These are phyloP conservation scores for Metschnikowia rubicola DNA, from an alignment of 805 yeast genomes.

Conservation along the genomic window DNA sequence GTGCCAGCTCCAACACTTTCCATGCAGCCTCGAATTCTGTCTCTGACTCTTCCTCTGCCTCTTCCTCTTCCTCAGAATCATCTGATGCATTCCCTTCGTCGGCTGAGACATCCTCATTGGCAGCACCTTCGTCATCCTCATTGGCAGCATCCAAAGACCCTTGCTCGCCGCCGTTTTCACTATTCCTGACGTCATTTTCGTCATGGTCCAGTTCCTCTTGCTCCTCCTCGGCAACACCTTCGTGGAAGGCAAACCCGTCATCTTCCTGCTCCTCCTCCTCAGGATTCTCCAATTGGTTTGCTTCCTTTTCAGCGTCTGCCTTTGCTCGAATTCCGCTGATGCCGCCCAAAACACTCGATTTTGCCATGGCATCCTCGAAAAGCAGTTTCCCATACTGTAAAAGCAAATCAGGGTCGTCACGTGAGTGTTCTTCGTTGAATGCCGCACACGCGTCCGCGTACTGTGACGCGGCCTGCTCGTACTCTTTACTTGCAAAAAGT, in stretches of 20 bases:
- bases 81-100: slow-evolving; percentile 21
- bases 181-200: slow-evolving; percentile 1
- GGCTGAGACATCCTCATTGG: slow-evolving; percentile 14
- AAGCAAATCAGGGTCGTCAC: slow-evolving; percentile 72
- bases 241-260: slow-evolving; percentile 8
- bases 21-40: slow-evolving; percentile 84
- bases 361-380: slow-evolving; percentile 71
- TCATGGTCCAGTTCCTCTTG: slow-evolving; percentile 9
- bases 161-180: slow-evolving; percentile 12
- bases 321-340: slow-evolving; percentile 1
- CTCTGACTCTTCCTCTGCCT: slow-evolving; percentile 68
- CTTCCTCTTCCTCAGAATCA: slow-evolving; percentile 31
- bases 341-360: slow-evolving; percentile 69
- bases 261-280: slow-evolving; percentile 14
- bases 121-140: slow-evolving; percentile 12
- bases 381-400: slow-evolving; percentile 76
- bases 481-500: slow-evolving; percentile 60
- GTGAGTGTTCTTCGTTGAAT: slow-evolving; percentile 45
- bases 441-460: slow-evolving; percentile 73
- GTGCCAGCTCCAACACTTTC: slow-evolving; percentile 78
- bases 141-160: slow-evolving; percentile 20
- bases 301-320: neutral
- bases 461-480: slow-evolving; percentile 62
- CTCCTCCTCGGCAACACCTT: slow-evolving; percentile 17
- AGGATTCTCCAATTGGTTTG: slow-evolving; percentile 8